Evolutionary conservation across 768 basidiomycete species (phyloP).

Genomic region (Pleurotus tuber-regium): DNA sequence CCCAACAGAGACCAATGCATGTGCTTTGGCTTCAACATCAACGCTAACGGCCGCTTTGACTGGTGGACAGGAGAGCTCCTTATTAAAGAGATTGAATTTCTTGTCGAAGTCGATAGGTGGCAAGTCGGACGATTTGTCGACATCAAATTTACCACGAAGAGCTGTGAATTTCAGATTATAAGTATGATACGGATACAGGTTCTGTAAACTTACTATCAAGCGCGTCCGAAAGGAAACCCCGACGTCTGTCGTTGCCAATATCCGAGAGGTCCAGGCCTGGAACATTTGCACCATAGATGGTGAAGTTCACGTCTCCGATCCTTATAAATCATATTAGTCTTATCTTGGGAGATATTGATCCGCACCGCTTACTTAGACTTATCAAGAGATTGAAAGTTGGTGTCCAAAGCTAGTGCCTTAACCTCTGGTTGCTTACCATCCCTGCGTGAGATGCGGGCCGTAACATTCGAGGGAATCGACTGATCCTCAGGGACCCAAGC

Average conservation of each 20-base stretch:
- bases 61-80: constrained; percentile 21
- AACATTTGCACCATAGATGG: neutral
- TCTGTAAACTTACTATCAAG: no score
- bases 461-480: constrained; percentile 25
- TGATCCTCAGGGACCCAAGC: constrained; percentile 35
- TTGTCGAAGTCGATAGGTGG: constrained; percentile 30
- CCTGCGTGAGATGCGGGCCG: constrained; percentile 20
- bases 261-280: neutral
- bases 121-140: no score
- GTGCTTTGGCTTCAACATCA: constrained; percentile 22
- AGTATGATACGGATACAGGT: no score
- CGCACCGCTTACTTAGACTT: no score
- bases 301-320: neutral
- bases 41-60: constrained; percentile 17
- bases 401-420: constrained; percentile 30
- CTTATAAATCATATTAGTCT: no score
- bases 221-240: constrained; percentile 29
- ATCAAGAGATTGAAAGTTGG: constrained; percentile 31
- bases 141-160: no score
- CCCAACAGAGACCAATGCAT: constrained; percentile 25
- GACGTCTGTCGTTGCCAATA: constrained; percentile 15
- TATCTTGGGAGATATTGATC: no score
- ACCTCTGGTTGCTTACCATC: constrained; percentile 24
- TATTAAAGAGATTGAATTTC: constrained; percentile 25
- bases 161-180: no score